These are phyloP conservation scores for Leccinum aurantiacum DNA, from an alignment of 768 basidiomycete species.

Conservation along the genomic window DNA sequence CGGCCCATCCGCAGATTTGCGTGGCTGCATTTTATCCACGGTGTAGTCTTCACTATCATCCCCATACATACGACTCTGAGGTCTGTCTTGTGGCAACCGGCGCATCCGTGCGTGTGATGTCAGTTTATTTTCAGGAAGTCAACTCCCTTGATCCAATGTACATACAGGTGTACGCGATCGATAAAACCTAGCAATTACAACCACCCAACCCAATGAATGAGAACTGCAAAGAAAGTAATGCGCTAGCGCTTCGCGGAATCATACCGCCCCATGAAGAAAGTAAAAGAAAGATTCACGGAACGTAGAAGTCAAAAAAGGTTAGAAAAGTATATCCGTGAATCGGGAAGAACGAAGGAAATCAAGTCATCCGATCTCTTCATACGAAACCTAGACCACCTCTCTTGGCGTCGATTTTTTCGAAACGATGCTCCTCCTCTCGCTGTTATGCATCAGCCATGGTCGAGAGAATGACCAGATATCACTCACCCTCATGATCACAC, in stretches of 20 bases:
- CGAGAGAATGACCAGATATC: not conserved
- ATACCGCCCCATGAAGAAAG: not conserved
- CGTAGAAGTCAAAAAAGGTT: not conserved
- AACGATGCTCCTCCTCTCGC: slow-evolving; percentile 80
- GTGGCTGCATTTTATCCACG: too few species aligned
- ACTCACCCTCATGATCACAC: slow-evolving; percentile 79
- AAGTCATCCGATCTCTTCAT: slow-evolving; percentile 35
- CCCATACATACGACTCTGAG: not conserved
- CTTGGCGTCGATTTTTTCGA: slow-evolving; percentile 88
- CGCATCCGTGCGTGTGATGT: not conserved
- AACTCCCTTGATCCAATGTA: not conserved
- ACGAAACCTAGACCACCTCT: slow-evolving; percentile 87
- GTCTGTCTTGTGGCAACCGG: not conserved
- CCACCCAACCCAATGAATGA: not conserved
- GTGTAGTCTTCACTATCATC: not conserved
- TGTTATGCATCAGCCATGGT: slow-evolving; percentile 32
- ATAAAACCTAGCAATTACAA: not conserved
- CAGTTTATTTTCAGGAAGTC: not conserved
- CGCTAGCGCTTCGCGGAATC: slow-evolving; percentile 5
- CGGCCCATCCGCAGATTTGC: too few species aligned
- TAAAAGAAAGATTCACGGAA: not conserved
- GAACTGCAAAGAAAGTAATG: not conserved
- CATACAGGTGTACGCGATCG: not conserved
- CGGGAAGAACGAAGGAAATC: not conserved
- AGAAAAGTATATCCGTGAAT: not conserved